Base-by-base conservation (phyloP, 2,329 filamentous ascomycete genomes). In the Fusarium verrucosum region DNA sequence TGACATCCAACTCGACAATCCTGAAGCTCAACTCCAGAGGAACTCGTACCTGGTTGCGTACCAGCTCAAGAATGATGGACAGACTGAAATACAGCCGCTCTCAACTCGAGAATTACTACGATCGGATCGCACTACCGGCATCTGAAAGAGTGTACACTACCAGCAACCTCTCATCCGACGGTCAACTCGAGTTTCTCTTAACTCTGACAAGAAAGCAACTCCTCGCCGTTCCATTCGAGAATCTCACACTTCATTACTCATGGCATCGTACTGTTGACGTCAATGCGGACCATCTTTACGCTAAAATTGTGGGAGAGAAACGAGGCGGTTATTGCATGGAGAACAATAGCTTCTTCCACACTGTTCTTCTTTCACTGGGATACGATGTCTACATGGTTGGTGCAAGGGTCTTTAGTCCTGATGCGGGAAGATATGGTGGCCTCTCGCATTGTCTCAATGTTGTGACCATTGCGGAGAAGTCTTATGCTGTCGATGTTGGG, bases 271-370 rank as follows among this genome's bases (percentile, higher is more conserved):
- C 32, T 0, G 23, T 63, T 4, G 45, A 63, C 9, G 45, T 59
- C 11, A 40, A 40, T 5, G 58, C 44, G 1, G 60, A 63, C 9
- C 58, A 63, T 33, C 37, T 63, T 0, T 63, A 49, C 9, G 30
- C 36, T 4, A 63, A 63, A 7, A 58, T 63, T 4, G 60, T 63
- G 2, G 19, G 10, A 4, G 59, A 63, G 33, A 58, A 14, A 26
- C 52, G 60, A 20, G 60, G 60, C n/a, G 60, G 60, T 1, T 63
- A 63, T 11, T 63, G 60, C 2, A 63, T 63, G 58, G 60, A 63
- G 13, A 63, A 63, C 20, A 63, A 63, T 8, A 49, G 16, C 2
- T 63, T 63, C 17, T 63, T 63, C 17, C 38, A 63, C 10, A 49
- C 60, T 0, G 42, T 63, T 17, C 52, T 62, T 13, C 45, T 63